Conservation (phyloP, 73 alveolate genomes). For the Symbiodinium natans region DNA sequence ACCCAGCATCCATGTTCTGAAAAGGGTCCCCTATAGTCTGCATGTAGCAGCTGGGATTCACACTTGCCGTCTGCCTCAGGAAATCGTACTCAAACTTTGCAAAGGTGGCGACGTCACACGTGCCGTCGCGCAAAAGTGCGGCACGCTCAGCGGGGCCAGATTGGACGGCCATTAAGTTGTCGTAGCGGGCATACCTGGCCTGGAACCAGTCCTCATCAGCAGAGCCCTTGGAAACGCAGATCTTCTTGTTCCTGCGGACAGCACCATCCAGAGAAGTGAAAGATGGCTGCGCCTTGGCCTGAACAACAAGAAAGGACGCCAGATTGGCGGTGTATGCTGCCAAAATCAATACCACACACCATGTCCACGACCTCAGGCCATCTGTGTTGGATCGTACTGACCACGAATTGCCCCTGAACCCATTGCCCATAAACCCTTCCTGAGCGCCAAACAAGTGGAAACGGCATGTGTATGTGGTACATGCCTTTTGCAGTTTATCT, state of each 20-base stretch:
- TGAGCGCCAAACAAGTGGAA: no score
- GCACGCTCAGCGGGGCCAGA: background rate
- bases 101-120: background rate
- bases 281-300: background rate
- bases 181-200: background rate
- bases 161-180: background rate
- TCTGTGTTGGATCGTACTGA: no score
- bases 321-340: constrained; percentile 77
- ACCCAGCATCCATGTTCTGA: constrained; percentile 44
- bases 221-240: background rate
- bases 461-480: no score
- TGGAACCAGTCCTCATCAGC: background rate
- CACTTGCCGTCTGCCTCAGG: constrained; percentile 1
- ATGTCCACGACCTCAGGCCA: background rate
- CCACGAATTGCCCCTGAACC: no score
- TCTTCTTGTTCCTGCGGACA: background rate
- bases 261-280: background rate
- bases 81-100: constrained; percentile 1
- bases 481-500: no score
- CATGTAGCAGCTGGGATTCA: constrained; percentile 34
- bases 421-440: no score
- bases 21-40: constrained; percentile 37
- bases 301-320: constrained; percentile 59
- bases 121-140: background rate
- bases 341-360: constrained; percentile 57